Conservation (phyloP, 768 basidiomycete species). For the Tricholoma matsutake region DNA sequence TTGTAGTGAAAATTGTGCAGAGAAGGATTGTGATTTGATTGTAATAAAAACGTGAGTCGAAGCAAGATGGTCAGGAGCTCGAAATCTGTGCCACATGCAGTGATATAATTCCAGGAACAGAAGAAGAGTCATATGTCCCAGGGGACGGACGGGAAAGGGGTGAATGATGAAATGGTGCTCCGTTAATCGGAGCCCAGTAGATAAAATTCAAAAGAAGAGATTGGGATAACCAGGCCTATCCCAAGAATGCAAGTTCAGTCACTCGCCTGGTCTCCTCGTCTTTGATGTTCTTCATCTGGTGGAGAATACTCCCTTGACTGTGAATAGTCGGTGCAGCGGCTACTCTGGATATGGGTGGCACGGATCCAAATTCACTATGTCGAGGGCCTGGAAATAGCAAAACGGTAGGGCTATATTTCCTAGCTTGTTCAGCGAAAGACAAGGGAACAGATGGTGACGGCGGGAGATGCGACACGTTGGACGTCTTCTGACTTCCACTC, state of each 20-base stretch:
- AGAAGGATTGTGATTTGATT: no score
- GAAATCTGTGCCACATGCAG: background rate
- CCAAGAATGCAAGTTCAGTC: slow-evolving; percentile 70
- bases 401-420: slow-evolving; percentile 1
- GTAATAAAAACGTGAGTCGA: background rate
- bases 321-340: slow-evolving; percentile 60
- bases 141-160: background rate
- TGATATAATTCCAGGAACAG: background rate
- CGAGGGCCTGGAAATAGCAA: slow-evolving; percentile 4
- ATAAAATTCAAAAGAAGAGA: background rate
- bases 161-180: background rate
- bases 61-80: background rate
- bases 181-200: background rate
- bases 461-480: slow-evolving; percentile 35
- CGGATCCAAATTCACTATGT: slow-evolving; percentile 6
- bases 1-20: background rate
- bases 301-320: slow-evolving; percentile 51
- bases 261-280: slow-evolving; percentile 69
- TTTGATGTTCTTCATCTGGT: slow-evolving; percentile 50
- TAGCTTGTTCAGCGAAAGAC: slow-evolving; percentile 9
- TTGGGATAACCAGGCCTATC: slow-evolving; percentile 15
- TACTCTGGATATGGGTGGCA: slow-evolving; percentile 22
- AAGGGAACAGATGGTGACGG: slow-evolving; percentile 32
- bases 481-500: slow-evolving; percentile 13
- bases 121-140: background rate